A percentile compares a stretch with the other conserved stretches of the same genome.
These are phyloP conservation scores for Phytophthora lateralis DNA, from an alignment of 352 stramenopile genomes.

Conservation along the genomic window DNA sequence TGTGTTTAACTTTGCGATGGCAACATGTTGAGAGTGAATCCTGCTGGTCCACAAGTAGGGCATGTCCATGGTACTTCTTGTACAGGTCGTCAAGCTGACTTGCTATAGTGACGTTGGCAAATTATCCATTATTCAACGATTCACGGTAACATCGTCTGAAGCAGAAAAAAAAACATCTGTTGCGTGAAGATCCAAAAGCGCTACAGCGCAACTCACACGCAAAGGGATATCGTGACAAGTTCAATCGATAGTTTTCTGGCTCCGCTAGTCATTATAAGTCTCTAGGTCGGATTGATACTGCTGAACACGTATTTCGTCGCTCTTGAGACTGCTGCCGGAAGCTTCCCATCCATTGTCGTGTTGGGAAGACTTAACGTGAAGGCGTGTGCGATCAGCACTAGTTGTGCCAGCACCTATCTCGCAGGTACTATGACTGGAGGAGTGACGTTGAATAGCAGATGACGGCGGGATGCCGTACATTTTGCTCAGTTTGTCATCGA, in stretches of 20 bases:
- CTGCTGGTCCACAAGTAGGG: too few relatives aligned
- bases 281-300: slow-evolving; percentile 16
- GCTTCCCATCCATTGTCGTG: neutral
- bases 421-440: neutral
- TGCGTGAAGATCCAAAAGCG: too few relatives aligned
- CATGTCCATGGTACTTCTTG: too few relatives aligned
- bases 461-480: slow-evolving; percentile 81
- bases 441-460: slow-evolving; percentile 27
- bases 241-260: neutral
- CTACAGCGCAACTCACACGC: too few relatives aligned
- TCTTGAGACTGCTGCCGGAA: slow-evolving; percentile 13
- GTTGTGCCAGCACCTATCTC: neutral
- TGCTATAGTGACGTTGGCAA: too few relatives aligned
- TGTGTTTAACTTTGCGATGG: too few relatives aligned
- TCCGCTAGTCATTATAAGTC: slow-evolving; percentile 9
- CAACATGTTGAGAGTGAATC: too few relatives aligned
- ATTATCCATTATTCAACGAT: too few relatives aligned
- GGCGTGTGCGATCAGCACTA: neutral
- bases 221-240: too few relatives aligned
- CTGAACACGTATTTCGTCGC: slow-evolving; percentile 19
- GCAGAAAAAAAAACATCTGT: too few relatives aligned
- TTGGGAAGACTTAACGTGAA: neutral
- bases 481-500: slow-evolving; percentile 78
- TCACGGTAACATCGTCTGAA: too few relatives aligned
- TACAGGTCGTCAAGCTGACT: too few relatives aligned